Evolutionary conservation across 805 yeast species (phyloP).

Genomic region (Myxozyma geophila): DNA sequence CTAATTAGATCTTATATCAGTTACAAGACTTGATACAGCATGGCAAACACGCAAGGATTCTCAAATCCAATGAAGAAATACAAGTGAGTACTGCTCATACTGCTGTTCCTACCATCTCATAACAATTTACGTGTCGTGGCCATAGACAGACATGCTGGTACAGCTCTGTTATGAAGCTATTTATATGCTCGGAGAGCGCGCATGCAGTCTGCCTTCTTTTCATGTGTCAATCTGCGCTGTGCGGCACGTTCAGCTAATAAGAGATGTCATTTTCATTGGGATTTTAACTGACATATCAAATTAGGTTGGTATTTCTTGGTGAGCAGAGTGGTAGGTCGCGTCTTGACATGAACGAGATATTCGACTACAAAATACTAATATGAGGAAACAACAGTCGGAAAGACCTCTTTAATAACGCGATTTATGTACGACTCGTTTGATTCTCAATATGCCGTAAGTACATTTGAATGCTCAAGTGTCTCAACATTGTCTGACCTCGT

Average conservation of each 20-base stretch:
- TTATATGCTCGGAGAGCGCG: too few species aligned
- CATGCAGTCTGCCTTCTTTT: too few species aligned
- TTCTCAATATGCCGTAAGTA: slow-evolving; percentile 73
- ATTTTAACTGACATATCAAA: slow-evolving; percentile 42
- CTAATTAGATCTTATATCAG: neutral
- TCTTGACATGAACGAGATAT: neutral
- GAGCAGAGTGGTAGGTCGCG: slow-evolving; percentile 75
- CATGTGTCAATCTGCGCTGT: too few species aligned
- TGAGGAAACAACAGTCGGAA: slow-evolving; percentile 63
- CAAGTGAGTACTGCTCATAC: slow-evolving; percentile 42
- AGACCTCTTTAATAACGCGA: slow-evolving; percentile 93
- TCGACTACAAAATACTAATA: neutral
- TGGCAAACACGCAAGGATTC: slow-evolving; percentile 13
- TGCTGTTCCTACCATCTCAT: neutral
- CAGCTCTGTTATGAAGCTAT: too few species aligned
- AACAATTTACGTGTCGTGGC: neutral
- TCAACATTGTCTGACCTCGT: neutral
- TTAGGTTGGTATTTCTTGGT: slow-evolving; percentile 93
- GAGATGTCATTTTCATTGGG: neutral
- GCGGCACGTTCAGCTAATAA: neutral
- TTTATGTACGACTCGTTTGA: slow-evolving; percentile 98
- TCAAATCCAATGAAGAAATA: slow-evolving; percentile 45
- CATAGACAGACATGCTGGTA: neutral
- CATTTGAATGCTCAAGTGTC: neutral
- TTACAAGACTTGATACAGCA: neutral